phyloP scores from a whole-genome alignment of 2,329 filamentous ascomycete genomes.

The Fusarium sp. region DNA sequence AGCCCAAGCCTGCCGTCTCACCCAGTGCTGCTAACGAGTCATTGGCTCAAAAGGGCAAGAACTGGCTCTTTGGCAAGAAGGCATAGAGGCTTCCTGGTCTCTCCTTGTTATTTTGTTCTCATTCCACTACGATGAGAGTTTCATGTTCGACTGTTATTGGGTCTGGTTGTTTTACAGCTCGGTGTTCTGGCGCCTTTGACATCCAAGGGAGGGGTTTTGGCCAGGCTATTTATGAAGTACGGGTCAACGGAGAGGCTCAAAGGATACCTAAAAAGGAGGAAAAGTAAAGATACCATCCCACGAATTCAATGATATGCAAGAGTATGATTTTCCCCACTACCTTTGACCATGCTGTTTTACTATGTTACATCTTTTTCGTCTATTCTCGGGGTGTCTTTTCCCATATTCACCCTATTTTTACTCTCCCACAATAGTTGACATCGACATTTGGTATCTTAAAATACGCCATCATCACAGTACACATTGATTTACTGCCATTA shows the following conservation, averaged over 20 bases:
- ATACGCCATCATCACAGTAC: slow-evolving; percentile 5
- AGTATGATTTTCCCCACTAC: slow-evolving; percentile 3
- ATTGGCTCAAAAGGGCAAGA: slow-evolving; percentile 61
- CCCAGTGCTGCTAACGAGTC: slow-evolving; percentile 37
- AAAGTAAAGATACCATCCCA: slow-evolving; percentile 46
- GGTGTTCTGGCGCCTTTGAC: slow-evolving; percentile 46
- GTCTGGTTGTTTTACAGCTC: slow-evolving; percentile 36
- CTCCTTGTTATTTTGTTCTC: neutral
- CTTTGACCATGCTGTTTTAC: slow-evolving; percentile 34
- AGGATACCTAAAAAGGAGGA: slow-evolving; percentile 17
- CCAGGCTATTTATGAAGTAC: slow-evolving; percentile 14
- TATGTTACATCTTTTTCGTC: slow-evolving; percentile 42
- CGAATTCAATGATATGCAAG: slow-evolving; percentile 33
- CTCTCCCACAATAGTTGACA: neutral
- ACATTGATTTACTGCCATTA: slow-evolving; percentile 24
- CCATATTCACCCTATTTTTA: neutral
- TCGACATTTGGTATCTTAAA: slow-evolving; percentile 7
- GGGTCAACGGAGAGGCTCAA: slow-evolving; percentile 10
- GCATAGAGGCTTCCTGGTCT: slow-evolving; percentile 47
- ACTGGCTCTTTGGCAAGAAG: slow-evolving; percentile 66
- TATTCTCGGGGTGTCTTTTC: slow-evolving; percentile 23
- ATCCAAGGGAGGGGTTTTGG: slow-evolving; percentile 12
- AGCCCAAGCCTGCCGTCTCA: slow-evolving; percentile 21
- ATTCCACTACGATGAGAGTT: neutral
- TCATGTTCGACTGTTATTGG: slow-evolving; percentile 15